Percentiles rank a stretch among this genome's conserved stretches.
Conservation (phyloP, 2,329 filamentous ascomycete genomes). For the Monosporascus sp. region DNA sequence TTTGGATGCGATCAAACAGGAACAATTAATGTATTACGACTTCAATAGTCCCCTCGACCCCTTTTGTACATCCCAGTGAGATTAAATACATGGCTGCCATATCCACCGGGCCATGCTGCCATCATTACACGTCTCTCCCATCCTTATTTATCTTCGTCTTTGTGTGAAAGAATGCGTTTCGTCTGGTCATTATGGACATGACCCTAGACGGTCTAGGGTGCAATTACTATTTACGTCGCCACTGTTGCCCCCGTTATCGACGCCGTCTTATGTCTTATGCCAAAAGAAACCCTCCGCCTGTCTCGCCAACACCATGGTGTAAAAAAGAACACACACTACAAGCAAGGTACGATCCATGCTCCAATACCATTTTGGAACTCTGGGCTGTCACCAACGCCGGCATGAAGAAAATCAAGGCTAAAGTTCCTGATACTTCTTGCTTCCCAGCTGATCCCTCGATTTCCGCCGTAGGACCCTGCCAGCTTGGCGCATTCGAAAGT, state of each 20-base stretch:
- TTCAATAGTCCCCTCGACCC: background rate
- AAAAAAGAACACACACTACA: slow-evolving; percentile 5
- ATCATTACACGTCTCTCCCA: background rate
- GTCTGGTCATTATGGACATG: background rate
- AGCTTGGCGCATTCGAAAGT: slow-evolving; percentile 21
- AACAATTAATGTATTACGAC: no score
- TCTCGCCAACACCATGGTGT: background rate
- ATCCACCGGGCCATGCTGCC: background rate
- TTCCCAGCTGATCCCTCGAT: slow-evolving; percentile 20
- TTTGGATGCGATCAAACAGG: no score
- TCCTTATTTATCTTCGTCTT: background rate
- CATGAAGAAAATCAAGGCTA: slow-evolving; percentile 23
- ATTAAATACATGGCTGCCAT: background rate
- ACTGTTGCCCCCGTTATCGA: background rate
- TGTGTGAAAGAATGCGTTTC: background rate
- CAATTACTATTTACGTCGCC: no score
- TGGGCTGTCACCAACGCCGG: slow-evolving; percentile 19
- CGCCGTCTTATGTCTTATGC: background rate
- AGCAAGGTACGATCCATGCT: slow-evolving; percentile 24
- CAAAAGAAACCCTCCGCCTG: background rate
- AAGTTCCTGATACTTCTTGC: slow-evolving; percentile 23
- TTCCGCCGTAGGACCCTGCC: slow-evolving; percentile 3
- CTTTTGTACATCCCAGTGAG: background rate
- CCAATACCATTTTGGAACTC: slow-evolving; percentile 25
- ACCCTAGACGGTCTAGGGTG: background rate